These are phyloP conservation scores for Syzygium syzygioides DNA, from an alignment of 441 rosid genomes.

Conservation along the genomic window DNA sequence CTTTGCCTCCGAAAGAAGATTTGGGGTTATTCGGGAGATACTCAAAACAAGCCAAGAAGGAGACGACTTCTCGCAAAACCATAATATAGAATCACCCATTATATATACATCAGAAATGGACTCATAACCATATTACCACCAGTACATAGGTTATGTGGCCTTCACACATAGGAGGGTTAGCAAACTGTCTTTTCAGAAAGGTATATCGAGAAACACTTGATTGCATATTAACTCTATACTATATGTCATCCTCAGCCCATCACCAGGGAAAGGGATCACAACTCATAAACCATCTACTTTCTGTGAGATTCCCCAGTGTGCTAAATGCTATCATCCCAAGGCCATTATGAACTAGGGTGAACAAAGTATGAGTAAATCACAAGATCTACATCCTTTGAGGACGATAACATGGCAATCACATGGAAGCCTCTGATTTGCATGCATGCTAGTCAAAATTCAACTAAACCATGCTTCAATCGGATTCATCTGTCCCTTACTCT, in stretches of 20 bases:
- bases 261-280: background rate
- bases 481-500: background rate
- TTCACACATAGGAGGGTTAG: background rate
- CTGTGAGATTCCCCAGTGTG: background rate
- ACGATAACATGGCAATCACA: background rate
- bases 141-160: background rate
- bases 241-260: background rate
- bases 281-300: background rate
- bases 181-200: background rate
- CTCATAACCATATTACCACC: background rate
- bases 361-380: background rate
- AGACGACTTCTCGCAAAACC: background rate
- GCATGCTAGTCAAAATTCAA: background rate
- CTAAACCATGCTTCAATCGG: background rate
- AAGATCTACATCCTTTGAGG: background rate
- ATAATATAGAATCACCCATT: background rate
- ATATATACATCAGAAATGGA: background rate
- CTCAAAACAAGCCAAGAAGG: background rate
- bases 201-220: background rate
- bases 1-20: background rate
- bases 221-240: background rate
- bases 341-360: background rate
- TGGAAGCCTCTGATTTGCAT: background rate
- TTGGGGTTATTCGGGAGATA: background rate
- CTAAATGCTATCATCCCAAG: background rate